These are phyloP conservation scores for Helicostylum pulchrum DNA, from an alignment of 192 early-diverging fungal genomes.

Conservation along the genomic window DNA sequence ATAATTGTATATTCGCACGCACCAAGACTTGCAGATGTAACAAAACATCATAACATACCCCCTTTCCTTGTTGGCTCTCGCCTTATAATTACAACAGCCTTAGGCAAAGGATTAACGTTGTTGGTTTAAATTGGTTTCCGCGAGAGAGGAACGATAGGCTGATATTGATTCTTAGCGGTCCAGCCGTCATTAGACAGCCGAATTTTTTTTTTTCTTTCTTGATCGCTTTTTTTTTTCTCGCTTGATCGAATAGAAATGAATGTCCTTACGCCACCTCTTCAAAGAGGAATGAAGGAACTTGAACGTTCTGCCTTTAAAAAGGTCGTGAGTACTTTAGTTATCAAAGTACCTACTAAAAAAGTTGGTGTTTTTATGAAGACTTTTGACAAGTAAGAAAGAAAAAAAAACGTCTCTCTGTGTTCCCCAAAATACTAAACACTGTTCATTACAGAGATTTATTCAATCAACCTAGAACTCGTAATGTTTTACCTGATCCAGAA, in stretches of 20 bases:
- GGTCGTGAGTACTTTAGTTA: neutral
- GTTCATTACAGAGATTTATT: neutral
- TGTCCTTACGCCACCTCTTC: constrained; percentile 9
- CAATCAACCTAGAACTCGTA: constrained; percentile 16
- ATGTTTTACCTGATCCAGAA: constrained; percentile 27
- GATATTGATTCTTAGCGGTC: too few species aligned
- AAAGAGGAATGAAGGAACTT: constrained; percentile 15
- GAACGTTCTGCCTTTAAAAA: constrained; percentile 5
- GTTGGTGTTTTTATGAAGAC: constrained; percentile 10
- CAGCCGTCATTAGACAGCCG: too few species aligned
- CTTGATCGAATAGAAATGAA: neutral
- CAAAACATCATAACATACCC: too few species aligned
- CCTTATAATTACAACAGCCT: too few species aligned
- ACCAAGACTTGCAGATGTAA: too few species aligned
- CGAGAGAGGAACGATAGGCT: too few species aligned
- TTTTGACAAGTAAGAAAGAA: constrained; percentile 1
- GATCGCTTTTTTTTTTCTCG: constrained; percentile 1
- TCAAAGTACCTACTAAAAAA: constrained; percentile 13
- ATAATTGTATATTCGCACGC: too few species aligned
- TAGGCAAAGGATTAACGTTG: too few species aligned
- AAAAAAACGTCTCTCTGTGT: neutral
- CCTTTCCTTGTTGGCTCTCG: too few species aligned
- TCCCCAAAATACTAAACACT: neutral
- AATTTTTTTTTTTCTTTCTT: neutral
- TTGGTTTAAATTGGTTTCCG: too few species aligned